Evolutionary conservation across 805 yeast species (phyloP), one percentile per base, ranked within the genome.

Genomic region (Maudiozyma pseudohumilis): DNA sequence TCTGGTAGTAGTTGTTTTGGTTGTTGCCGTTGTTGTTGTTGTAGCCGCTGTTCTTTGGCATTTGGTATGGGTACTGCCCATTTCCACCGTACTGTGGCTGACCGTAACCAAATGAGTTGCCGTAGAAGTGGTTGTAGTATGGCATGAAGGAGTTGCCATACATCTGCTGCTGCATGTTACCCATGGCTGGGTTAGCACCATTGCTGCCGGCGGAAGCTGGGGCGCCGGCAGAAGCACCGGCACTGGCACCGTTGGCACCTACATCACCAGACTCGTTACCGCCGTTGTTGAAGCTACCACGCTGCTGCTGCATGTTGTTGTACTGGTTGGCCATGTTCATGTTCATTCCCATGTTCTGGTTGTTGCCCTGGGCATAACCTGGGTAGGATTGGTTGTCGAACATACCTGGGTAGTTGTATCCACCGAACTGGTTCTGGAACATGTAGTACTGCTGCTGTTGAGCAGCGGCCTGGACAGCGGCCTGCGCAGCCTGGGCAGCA

Each of bases 71-170:
- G 36, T 54, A 55, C 45, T 55, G 60, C 37, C 58, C 59, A 22
- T 53, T 56, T 46, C 50, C 47, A 27, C 57, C 57, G 33, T 58
- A 58, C 43, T 58, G 63, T 32, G 63, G 63, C 44, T 58, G 61
- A 29, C 52, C 61, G 36, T 57, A 57, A 38, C 61, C 61, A 56
- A 59, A 54, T 12, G 57, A 51, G 45, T 59, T 61, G 42, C 56
- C 61, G 47, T 59, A 56, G 43, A 53, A 57, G 40, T 55, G 60
- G 28, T 52, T 56, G 36, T 58, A 56, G 38, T 57, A 55, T 39
- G 63, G 63, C 60, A 56, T 55, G 41, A 56, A 57, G 6, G 57
- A 50, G 13, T 55, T 56, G 27, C 59, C 59, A 29, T 57, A 55
- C 29, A 52, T 52, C 41, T 50, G 59, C 35, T 55, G 58, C 38